phyloP scores from a whole-genome alignment of 2,329 filamentous ascomycete species.

The Epichloe scottii region DNA sequence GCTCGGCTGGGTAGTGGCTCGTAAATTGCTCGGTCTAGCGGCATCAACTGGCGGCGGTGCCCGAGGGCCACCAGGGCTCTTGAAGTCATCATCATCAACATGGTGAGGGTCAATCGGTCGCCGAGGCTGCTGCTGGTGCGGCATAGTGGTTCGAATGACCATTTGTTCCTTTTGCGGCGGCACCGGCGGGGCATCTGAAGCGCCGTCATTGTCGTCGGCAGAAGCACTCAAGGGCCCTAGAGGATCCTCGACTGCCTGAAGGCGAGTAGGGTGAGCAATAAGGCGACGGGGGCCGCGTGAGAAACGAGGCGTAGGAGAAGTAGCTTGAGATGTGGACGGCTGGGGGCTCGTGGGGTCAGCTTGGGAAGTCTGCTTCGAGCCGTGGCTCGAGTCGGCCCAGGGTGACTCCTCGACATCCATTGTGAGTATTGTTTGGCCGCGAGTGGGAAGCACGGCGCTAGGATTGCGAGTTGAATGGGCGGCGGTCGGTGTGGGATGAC shows the following conservation, averaged over 20 bases:
- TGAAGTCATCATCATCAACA: constrained; percentile 59
- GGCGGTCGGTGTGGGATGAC: background rate
- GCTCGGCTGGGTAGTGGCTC: constrained; percentile 54
- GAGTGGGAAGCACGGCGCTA: background rate
- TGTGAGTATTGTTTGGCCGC: constrained; percentile 7
- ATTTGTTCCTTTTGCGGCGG: constrained; percentile 57
- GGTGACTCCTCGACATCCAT: constrained; percentile 43
- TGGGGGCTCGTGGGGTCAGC: constrained; percentile 19
- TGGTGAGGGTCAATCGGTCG: constrained; percentile 46
- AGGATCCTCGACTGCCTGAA: constrained; percentile 66
- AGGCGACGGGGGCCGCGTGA: constrained; percentile 47
- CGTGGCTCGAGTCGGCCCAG: constrained; percentile 35
- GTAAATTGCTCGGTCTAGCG: constrained; percentile 37
- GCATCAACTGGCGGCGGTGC: constrained; percentile 54
- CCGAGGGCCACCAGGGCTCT: constrained; percentile 39
- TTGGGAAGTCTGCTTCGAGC: constrained; percentile 19
- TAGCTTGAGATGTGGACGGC: constrained; percentile 9
- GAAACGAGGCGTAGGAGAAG: constrained; percentile 24
- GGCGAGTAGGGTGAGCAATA: constrained; percentile 62
- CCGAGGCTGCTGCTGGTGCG: constrained; percentile 28
- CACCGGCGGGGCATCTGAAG: constrained; percentile 47
- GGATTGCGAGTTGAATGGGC: background rate
- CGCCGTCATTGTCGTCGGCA: constrained; percentile 32
- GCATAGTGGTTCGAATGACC: constrained; percentile 47
- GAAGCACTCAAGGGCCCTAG: constrained; percentile 64